Evolutionary conservation across 805 yeast species (phyloP), one percentile per base, ranked within the genome.

Genomic region (Pichia sporocuriosa): DNA sequence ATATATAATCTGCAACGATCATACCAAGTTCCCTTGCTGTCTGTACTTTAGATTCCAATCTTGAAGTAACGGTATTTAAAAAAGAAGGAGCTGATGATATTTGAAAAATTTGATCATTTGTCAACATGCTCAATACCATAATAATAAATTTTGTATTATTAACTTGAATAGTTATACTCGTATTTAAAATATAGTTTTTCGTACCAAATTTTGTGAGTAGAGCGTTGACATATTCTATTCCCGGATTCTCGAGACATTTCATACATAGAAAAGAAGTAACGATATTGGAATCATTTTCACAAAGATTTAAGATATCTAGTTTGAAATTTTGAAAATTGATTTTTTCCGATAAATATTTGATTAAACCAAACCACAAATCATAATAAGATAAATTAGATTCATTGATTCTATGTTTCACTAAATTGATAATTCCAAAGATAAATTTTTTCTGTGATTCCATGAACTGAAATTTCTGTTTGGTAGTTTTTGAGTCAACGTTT

Each of bases 11-110:
- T 1, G 84, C 85, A 6, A 81, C 56, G 13, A 71, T 52, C 57
- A 81, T 74, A 0, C 80, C 88, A 25, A 79, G 57, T 12, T 66
- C 53, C 42, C 84, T 69, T 2, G 70, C 59, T n/a, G 52, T 55
- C 1, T 57, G 51, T 1, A 76, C 67, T 34, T 67, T 66, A 0
- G 82, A 72, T 21, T 67, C 68, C n/a, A 83, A 63, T 28, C 81
- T 64, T 38, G 67, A 61, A 0, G 83, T 71, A n/a, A 83, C 66
- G 0, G 76, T 69, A 20, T 63, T 54, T 13, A 81, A 55, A 50
- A 81, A 80, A 0, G 39, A 40, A 2, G 60, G 40, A 8, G 68
- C 60, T 11, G 52, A 56, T 4, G 76, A 55, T 2, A 78, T 19
- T 1, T 44, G 50, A 9, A 40, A 34, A 0, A 69, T 46, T 17